Percentiles rank a stretch among this genome's conserved stretches.
Conservation (phyloP, 106 monocot genomes). For the Amphibolis antarctica region DNA sequence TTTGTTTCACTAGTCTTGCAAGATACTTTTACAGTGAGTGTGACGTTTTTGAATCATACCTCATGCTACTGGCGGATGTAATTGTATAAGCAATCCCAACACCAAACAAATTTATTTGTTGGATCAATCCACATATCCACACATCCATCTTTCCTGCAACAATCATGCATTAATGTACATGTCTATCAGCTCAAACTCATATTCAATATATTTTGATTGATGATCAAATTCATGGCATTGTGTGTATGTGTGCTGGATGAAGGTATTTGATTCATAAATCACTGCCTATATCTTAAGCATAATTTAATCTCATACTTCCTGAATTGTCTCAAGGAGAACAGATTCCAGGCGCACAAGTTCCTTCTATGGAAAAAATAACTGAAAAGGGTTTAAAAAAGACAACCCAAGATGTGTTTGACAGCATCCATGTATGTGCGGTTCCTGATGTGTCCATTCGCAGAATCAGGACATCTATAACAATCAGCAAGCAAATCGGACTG, state of each 20-base stretch:
- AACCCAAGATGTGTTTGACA: conserved; percentile 21
- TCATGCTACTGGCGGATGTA: conserved; percentile 3
- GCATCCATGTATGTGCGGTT: conserved; percentile 23
- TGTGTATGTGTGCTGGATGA: not conserved
- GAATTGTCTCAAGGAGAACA: too few species aligned
- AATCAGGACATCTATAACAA: conserved; percentile 62
- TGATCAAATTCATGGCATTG: not conserved
- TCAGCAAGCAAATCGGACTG: conserved; percentile 54
- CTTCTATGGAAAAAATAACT: not conserved
- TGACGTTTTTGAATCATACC: not conserved
- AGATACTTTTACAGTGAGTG: too few species aligned
- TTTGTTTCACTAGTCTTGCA: too few species aligned
- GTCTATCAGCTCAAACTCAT: not conserved
- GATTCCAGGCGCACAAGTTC: too few species aligned
- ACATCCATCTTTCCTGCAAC: conserved; percentile 1
- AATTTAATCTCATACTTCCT: too few species aligned
- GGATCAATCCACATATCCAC: conserved; percentile 7
- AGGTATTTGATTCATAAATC: too few species aligned
- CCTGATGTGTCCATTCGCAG: conserved; percentile 36
- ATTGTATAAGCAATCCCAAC: conserved; percentile 7
- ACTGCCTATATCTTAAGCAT: too few species aligned
- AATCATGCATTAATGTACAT: not conserved
- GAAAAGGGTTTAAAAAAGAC: not conserved
- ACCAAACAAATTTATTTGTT: not conserved
- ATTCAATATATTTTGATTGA: not conserved